Conservation (phyloP, 768 basidiomycete genomes). For the Multifurca ochricompacta region DNA sequence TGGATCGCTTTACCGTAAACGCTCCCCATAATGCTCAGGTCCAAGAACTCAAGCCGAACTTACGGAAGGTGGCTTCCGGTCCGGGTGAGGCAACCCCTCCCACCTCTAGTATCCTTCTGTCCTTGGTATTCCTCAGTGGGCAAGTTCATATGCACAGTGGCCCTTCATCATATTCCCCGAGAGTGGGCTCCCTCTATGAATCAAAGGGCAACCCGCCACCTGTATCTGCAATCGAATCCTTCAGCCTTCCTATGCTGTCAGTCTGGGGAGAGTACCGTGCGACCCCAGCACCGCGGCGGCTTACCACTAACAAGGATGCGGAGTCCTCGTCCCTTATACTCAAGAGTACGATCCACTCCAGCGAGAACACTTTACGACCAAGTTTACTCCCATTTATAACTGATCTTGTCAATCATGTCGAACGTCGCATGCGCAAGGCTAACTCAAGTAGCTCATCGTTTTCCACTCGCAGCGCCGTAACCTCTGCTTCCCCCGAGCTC, state of each 20-base stretch:
- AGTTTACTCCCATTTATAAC: conserved; percentile 79
- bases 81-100: conserved; percentile 33
- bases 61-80: conserved; percentile 13
- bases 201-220: conserved; percentile 47
- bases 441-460: conserved; percentile 27
- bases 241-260: conserved; percentile 68
- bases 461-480: background rate
- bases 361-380: conserved; percentile 77
- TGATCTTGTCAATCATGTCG: conserved; percentile 62
- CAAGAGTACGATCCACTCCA: conserved; percentile 84
- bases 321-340: conserved; percentile 65
- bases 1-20: conserved; percentile 56
- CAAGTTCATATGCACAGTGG: conserved; percentile 65
- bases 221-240: conserved; percentile 50
- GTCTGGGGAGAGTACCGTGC: conserved; percentile 80
- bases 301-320: conserved; percentile 23
- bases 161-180: conserved; percentile 31
- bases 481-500: conserved; percentile 10
- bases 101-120: conserved; percentile 54
- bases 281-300: conserved; percentile 37
- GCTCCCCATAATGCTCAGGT: conserved; percentile 37
- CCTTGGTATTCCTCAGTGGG: conserved; percentile 78
- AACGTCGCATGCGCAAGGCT: conserved; percentile 56
- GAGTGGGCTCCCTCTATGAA: conserved; percentile 29
- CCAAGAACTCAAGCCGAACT: conserved; percentile 1